These are phyloP conservation scores for Psilocybe cubensis DNA, from an alignment of 768 basidiomycete species.

Conservation along the genomic window DNA sequence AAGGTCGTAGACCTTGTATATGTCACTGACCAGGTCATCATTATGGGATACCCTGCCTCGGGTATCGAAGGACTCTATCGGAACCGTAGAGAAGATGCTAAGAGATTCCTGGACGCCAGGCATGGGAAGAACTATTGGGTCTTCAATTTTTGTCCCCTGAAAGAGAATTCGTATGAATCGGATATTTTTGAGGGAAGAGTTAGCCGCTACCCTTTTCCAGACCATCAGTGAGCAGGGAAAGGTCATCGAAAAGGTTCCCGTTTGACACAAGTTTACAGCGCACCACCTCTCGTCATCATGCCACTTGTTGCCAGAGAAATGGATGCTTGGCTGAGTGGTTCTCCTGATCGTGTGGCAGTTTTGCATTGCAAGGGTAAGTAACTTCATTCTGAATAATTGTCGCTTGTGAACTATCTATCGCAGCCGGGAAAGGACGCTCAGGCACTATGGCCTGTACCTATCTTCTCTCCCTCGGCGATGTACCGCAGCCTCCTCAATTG, in stretches of 20 bases:
- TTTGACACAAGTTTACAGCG: conserved; percentile 39
- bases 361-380: conserved; percentile 83
- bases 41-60: conserved; percentile 84
- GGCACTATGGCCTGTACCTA: conserved; percentile 88
- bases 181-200: conserved; percentile 72
- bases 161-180: conserved; percentile 80
- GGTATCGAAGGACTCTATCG: conserved; percentile 83
- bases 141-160: conserved; percentile 85
- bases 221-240: conserved; percentile 71
- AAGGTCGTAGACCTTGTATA: conserved; percentile 67
- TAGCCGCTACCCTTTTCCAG: conserved; percentile 87
- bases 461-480: conserved; percentile 60
- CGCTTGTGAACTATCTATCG: background rate
- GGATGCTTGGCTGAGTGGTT: conserved; percentile 67
- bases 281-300: conserved; percentile 78
- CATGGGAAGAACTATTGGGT: conserved; percentile 85
- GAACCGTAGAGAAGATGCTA: conserved; percentile 76
- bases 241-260: background rate
- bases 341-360: conserved; percentile 71
- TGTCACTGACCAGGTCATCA: conserved; percentile 75
- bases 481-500: conserved; percentile 50
- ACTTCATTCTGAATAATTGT: conserved; percentile 5
- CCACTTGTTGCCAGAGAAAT: conserved; percentile 78
- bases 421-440: conserved; percentile 84
- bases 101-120: conserved; percentile 70